These are phyloP conservation scores for Chrysanthemum lavandulifolium DNA, from an alignment of 129 eudicot genomes.

Conservation along the genomic window DNA sequence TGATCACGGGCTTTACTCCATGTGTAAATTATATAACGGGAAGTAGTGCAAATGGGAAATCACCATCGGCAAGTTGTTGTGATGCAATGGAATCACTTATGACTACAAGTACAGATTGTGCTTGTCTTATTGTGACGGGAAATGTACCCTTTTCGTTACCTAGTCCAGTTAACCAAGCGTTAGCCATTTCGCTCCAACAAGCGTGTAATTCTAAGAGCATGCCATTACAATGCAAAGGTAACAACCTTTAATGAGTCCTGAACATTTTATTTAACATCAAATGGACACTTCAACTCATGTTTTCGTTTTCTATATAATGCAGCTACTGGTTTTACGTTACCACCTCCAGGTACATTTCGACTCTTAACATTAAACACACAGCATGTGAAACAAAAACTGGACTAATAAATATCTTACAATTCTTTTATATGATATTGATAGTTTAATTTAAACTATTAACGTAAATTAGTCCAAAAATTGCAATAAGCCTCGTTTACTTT, in stretches of 20 bases:
- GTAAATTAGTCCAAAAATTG: too few relatives aligned
- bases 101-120: slow-evolving; percentile 45
- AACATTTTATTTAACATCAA: not conserved
- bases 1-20: slow-evolving; percentile 57
- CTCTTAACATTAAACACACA: not conserved
- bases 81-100: slow-evolving; percentile 39
- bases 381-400: not conserved
- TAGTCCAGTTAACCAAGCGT: slow-evolving; percentile 36
- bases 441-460: too few relatives aligned
- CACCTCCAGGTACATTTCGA: slow-evolving; percentile 57
- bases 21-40: slow-evolving; percentile 61
- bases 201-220: slow-evolving; percentile 40
- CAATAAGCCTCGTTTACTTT: too few relatives aligned
- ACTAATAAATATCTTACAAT: too few relatives aligned
- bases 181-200: slow-evolving; percentile 52
- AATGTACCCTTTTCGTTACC: slow-evolving; percentile 45
- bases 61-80: slow-evolving; percentile 54
- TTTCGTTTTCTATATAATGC: slow-evolving; percentile 29
- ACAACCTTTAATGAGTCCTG: slow-evolving; percentile 9
- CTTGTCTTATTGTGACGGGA: slow-evolving; percentile 62
- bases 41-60: slow-evolving; percentile 43
- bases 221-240: slow-evolving; percentile 64
- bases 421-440: too few relatives aligned
- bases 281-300: not conserved
- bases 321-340: slow-evolving; percentile 57